These are phyloP conservation scores for Basipetospora sp. DNA, from an alignment of 2,329 filamentous ascomycete species.

Conservation along the genomic window DNA sequence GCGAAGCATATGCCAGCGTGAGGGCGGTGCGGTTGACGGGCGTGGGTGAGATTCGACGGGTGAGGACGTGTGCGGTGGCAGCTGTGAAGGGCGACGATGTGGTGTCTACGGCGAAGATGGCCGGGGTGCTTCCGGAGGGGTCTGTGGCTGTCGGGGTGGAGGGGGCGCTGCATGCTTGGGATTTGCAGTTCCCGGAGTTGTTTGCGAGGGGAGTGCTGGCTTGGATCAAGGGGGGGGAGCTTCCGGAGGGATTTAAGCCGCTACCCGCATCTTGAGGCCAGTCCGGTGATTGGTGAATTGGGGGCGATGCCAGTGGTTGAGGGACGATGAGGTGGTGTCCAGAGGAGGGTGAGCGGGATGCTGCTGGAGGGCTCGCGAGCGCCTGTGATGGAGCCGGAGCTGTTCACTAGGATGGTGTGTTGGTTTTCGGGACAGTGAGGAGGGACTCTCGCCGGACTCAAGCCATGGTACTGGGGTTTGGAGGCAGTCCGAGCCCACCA, in stretches of 20 bases:
- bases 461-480: too few species aligned
- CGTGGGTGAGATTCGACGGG: constrained; percentile 9
- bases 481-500: too few species aligned
- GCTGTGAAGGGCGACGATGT: constrained; percentile 20
- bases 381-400: too few species aligned
- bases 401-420: too few species aligned
- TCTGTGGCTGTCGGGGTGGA: constrained; percentile 19
- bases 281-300: too few species aligned
- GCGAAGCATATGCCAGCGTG: constrained; percentile 13
- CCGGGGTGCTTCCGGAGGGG: constrained; percentile 10
- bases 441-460: too few species aligned
- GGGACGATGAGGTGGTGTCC: too few species aligned
- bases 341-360: too few species aligned
- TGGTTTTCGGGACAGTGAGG: too few species aligned
- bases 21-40: constrained; percentile 4
- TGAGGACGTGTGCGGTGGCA: constrained; percentile 16
- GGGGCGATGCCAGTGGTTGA: too few species aligned
- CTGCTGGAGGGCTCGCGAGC: too few species aligned
- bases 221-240: constrained; percentile 17
- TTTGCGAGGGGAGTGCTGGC: constrained; percentile 22
- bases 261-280: not conserved
- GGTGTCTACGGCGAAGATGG: constrained; percentile 18
- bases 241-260: constrained; percentile 15
- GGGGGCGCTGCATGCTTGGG: constrained; percentile 25
- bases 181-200: constrained; percentile 24